Evolutionary conservation across 1,139 yeast species (phyloP), one percentile per base, ranked within the genome.

Genomic region (Hyphopichia buzzinii): DNA sequence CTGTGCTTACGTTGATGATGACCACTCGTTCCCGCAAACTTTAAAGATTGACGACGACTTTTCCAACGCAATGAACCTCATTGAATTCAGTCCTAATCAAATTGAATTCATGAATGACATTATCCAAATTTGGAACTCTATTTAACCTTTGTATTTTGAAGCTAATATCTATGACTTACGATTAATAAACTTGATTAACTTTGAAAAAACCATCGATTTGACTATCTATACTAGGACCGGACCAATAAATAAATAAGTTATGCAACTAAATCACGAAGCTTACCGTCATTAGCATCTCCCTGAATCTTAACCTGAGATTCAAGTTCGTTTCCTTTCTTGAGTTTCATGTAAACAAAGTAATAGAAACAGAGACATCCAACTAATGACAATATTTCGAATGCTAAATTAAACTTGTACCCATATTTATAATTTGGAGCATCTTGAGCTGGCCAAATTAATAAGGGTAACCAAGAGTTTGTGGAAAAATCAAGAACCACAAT

Each of bases 401-500:
- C 36, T 4, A 33, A 13, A 27, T 28, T 33, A 28, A 28, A 12
- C n/a, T 28, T 33, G 17, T 33, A 33, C 6, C 31, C 36, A 15
- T 28, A 28, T 6, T 28, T 26, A 19, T 17, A 33, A 10, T 17
- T 28, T 11, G 36, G 36, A 8, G 30, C 31, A 11, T 33, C 30
- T 7, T 15, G 25, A 4, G 30, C 30, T 7, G 23, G 25, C 36
- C 36, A 33, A 23, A 28, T 28, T 4, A 27, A 17, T 15, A 33
- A 28, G 3, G 31, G 30, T 12, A 33, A 23, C 62, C 62, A 58
- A 1, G 63, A 61, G 3, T 59, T 55, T 3, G 58, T 49, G 26
- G 55, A 60, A 29, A 54, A 54, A 6, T 63, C 68, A 38, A 59
- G 33, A 16, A 61, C 54, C 8, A 35, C 38, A 27, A 35, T 35